phyloP scores from a whole-genome alignment of 148 eudicot genomes.

The Heliamphora exappendiculata region DNA sequence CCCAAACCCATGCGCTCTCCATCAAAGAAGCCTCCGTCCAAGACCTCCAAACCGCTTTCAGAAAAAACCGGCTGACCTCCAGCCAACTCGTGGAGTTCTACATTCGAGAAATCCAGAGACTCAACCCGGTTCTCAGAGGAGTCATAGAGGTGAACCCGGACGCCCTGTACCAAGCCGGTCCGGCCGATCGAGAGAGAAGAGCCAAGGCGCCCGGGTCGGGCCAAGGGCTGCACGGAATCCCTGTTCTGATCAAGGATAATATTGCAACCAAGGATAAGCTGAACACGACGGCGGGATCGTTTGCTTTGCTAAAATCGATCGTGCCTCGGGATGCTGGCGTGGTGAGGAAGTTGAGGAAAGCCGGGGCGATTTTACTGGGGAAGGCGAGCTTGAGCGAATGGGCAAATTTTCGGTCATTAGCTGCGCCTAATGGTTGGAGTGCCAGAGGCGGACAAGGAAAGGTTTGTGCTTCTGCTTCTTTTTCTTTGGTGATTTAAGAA shows the following conservation, averaged over 20 bases:
- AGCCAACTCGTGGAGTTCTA: constrained; percentile 32
- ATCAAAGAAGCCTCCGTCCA: constrained; percentile 14
- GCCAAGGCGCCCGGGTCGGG: constrained; percentile 8
- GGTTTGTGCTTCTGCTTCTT: too few relatives aligned
- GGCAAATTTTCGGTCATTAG: constrained; percentile 12
- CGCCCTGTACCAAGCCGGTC: constrained; percentile 21
- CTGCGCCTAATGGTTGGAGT: constrained; percentile 23
- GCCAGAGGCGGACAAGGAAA: constrained; percentile 29
- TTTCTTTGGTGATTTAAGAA: too few relatives aligned
- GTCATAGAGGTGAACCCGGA: constrained; percentile 40
- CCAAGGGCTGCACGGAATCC: constrained; percentile 24
- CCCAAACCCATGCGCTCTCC: constrained; percentile 16
- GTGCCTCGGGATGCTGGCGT: constrained; percentile 27
- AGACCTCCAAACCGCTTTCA: constrained; percentile 25
- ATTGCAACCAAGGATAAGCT: constrained; percentile 37
- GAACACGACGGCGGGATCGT: constrained; percentile 33
- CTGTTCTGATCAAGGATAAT: constrained; percentile 32
- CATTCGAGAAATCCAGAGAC: constrained; percentile 18
- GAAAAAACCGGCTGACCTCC: constrained; percentile 23
- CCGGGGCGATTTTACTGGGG: constrained; percentile 30
- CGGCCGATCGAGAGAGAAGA: constrained; percentile 21
- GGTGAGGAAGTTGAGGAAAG: constrained; percentile 23
- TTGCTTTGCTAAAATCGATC: constrained; percentile 22
- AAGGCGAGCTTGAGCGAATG: constrained; percentile 38
- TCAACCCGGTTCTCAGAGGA: constrained; percentile 25